Conservation (phyloP, 768 basidiomycete genomes). For the Cyathus striatus region DNA sequence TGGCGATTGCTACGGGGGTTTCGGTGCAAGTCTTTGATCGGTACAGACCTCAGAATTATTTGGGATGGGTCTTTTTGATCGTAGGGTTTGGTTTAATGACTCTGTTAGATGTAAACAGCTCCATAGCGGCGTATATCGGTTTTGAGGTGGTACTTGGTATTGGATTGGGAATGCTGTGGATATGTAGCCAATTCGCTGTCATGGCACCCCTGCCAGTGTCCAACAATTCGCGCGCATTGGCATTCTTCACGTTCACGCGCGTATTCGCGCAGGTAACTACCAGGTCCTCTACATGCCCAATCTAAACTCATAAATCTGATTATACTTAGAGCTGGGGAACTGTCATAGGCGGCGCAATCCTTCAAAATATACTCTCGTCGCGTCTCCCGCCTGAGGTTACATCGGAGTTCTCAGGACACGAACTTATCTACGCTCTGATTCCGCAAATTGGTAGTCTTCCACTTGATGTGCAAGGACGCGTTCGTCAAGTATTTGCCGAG, state of each 20-base stretch:
- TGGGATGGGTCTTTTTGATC: conserved; percentile 5
- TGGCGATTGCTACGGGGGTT: not conserved
- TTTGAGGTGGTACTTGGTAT: not conserved
- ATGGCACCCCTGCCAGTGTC: conserved; percentile 38
- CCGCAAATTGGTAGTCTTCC: too few species aligned
- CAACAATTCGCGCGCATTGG: conserved; percentile 37
- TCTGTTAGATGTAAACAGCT: conserved; percentile 1
- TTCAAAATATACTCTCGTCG: conserved; percentile 43
- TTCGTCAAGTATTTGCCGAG: too few species aligned
- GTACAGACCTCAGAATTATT: conserved; percentile 2
- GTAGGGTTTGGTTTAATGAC: conserved; percentile 1
- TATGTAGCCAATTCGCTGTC: conserved; percentile 33
- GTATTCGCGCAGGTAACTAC: conserved; percentile 24
- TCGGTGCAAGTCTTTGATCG: conserved; percentile 1
- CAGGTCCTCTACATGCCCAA: not conserved
- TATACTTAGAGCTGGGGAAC: conserved; percentile 36
- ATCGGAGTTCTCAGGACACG: too few species aligned
- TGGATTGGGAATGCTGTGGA: not conserved
- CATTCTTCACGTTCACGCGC: conserved; percentile 34
- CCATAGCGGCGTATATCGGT: not conserved
- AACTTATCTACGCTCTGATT: too few species aligned
- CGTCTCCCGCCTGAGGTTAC: conserved; percentile 32
- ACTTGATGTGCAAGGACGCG: too few species aligned
- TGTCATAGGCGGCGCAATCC: conserved; percentile 41
- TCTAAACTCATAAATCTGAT: not conserved